Evolutionary conservation across 2,329 filamentous ascomycete genomes (phyloP).

Genomic region (Gremmenia infestans): DNA sequence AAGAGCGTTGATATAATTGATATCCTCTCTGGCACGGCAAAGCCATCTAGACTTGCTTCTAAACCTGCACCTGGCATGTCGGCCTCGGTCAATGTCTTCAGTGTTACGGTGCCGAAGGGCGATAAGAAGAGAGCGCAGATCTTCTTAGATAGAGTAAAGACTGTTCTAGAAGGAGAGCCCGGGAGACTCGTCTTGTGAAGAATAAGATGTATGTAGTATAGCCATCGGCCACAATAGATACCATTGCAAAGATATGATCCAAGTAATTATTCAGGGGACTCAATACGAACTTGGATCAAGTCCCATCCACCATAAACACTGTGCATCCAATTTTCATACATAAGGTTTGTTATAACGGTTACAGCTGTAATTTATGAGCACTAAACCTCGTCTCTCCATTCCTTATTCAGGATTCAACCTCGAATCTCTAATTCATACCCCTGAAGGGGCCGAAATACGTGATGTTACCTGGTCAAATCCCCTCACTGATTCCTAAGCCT

Average conservation of each 20-base stretch:
- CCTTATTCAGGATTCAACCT: no score
- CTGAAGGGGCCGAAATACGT: no score
- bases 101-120: slow-evolving; percentile 68
- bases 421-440: no score
- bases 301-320: no score
- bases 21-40: slow-evolving; percentile 55
- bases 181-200: slow-evolving; percentile 63
- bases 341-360: no score
- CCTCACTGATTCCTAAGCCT: no score
- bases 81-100: slow-evolving; percentile 70
- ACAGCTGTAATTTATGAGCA: no score
- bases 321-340: no score
- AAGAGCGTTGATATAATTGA: slow-evolving; percentile 75
- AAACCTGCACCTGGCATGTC: slow-evolving; percentile 43
- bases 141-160: slow-evolving; percentile 84
- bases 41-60: slow-evolving; percentile 25
- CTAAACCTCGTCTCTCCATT: no score
- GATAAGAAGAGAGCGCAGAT: slow-evolving; percentile 78
- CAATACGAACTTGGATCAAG: no score
- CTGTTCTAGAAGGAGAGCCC: slow-evolving; percentile 74
- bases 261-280: no score
- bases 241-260: background rate
- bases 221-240: slow-evolving; percentile 12
- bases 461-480: no score
- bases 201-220: slow-evolving; percentile 11